phyloP scores from a whole-genome alignment of 441 rosid genomes.

The Adansonia grandidieri region DNA sequence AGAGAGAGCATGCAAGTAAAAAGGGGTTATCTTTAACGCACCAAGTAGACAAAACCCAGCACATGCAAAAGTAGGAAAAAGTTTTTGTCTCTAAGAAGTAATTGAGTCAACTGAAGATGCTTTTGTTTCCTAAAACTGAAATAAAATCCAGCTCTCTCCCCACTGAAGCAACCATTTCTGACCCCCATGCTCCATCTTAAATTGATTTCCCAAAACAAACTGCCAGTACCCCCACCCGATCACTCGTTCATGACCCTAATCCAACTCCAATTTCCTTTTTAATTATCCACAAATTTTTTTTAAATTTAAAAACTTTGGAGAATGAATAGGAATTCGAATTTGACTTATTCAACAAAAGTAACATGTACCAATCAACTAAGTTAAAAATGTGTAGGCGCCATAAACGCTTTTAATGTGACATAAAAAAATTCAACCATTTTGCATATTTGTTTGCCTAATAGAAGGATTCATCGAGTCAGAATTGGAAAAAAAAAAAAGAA shows the following conservation, averaged over 20 bases:
- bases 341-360: no score
- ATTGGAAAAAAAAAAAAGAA: background rate
- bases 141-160: background rate
- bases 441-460: background rate
- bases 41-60: constrained; percentile 5
- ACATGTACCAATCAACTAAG: no score
- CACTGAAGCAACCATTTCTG: constrained; percentile 8
- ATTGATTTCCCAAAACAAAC: constrained; percentile 5
- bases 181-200: constrained; percentile 53
- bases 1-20: background rate
- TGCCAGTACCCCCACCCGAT: constrained; percentile 10
- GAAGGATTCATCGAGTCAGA: background rate
- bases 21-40: background rate
- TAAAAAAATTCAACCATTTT: constrained; percentile 21
- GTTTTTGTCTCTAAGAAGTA: constrained; percentile 29
- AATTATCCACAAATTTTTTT: background rate
- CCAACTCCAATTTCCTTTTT: background rate
- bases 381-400: no score
- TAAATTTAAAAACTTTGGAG: no score
- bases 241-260: background rate
- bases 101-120: constrained; percentile 45
- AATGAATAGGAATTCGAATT: no score
- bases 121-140: constrained; percentile 26
- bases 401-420: background rate
- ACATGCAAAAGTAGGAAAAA: constrained; percentile 1